Evolutionary conservation across 2,329 filamentous ascomycete species (phyloP).

Genomic region (Fusarium buxicola): DNA sequence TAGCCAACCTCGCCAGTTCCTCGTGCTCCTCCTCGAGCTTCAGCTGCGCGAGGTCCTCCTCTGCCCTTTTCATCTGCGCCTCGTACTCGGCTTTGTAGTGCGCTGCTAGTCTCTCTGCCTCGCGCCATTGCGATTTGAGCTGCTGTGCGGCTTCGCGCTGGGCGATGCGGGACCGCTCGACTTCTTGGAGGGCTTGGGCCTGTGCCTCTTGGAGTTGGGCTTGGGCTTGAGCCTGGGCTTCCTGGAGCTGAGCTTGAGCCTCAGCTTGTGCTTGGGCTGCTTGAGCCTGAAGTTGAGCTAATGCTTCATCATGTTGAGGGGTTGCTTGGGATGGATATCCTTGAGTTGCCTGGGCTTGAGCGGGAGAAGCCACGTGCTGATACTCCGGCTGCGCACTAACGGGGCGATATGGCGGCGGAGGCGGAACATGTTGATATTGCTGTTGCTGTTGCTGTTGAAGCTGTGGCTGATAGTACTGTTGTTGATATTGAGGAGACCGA

Average conservation of each 20-base stretch:
- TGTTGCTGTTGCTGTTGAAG: constrained; percentile 9
- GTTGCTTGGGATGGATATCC: not conserved
- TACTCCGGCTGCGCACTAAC: not conserved
- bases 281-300: not conserved
- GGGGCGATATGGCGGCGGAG: constrained; percentile 6
- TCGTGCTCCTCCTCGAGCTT: constrained; percentile 17
- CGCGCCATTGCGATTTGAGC: constrained; percentile 31
- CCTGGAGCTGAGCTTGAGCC: not conserved
- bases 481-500: constrained; percentile 4
- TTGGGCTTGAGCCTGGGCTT: constrained; percentile 7
- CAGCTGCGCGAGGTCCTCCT: constrained; percentile 24
- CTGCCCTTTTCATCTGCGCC: constrained; percentile 16
- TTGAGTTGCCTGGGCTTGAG: not conserved
- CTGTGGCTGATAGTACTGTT: constrained; percentile 1
- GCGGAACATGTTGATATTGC: constrained; percentile 25
- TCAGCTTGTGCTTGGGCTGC: constrained; percentile 2
- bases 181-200: not conserved
- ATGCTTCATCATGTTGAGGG: not conserved
- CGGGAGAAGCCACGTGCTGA: not conserved
- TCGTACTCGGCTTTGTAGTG: constrained; percentile 37
- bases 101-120: constrained; percentile 39
- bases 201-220: constrained; percentile 1
- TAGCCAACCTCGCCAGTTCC: constrained; percentile 12
- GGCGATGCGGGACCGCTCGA: not conserved
- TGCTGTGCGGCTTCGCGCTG: constrained; percentile 16